Base-by-base conservation (phyloP, 805 yeast genomes). In the Wickerhamiella azymoides region DNA sequence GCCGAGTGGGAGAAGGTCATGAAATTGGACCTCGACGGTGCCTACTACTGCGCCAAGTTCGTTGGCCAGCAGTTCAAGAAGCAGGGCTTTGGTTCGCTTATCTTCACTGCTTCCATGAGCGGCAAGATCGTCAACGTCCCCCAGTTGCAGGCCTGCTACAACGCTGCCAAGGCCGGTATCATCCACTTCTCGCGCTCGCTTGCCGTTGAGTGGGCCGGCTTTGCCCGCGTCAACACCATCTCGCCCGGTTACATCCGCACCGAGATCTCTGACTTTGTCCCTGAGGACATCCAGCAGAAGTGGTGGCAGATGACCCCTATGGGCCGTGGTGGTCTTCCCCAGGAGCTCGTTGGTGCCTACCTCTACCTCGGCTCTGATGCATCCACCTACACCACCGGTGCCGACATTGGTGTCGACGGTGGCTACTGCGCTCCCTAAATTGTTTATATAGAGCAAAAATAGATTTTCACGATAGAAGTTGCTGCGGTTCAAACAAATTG, bases 41-140 rank as follows among this genome's bases (percentile, higher is more conserved):
- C 83, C 36, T 84, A 79, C 67, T 79, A 80, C 63, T 76, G 89
- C 58, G 81, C 94, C 48, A 79, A 80, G 65, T 69, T 73, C 42
- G 74, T 80, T 30, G 96, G 95, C 42, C 66, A 67, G 52, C 69
- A 79, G 48, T 86, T 86, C 72, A 76, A 77, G 61, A 67, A 72
- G 56, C 85, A 84, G 57, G 84, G 85, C 14, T 63, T 62, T 49
- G 95, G 96, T 30, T 82, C 92, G 2, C 67, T 86, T 54, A 76
- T 86, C 54, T 70, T 82, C 62, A 85, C 96, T 4, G 88, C 92
- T 8, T 83, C 94, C 33, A 85, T 86, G 83, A 80, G 92, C 18
- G 95, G 83, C n/a, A 84, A 78, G 63, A 79, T 86, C 55, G 86
- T 78, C 57, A 85, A 85, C 62, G 76, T 79, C 49, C 96, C 96